Evolutionary conservation across 495 filamentous ascomycete genomes (phyloP).

Genomic region (Talaromyces nanjingensis): DNA sequence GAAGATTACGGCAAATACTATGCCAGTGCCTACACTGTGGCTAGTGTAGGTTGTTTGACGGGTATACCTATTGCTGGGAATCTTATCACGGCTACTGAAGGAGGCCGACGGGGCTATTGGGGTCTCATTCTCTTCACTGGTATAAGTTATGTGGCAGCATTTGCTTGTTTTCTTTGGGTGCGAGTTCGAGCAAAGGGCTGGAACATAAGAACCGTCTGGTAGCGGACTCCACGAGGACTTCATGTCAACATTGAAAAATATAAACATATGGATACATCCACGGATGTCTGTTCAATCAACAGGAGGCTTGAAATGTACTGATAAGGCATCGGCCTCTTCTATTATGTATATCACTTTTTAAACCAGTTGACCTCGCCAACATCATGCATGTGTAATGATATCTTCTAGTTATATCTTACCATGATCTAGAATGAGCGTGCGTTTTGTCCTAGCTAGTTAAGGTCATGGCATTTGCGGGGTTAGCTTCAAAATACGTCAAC

Average conservation of each 20-base stretch:
- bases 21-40: slow-evolving; percentile 51
- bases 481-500: background rate
- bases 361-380: too few relatives aligned
- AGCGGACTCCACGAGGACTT: background rate
- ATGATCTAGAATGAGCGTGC: background rate
- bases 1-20: slow-evolving; percentile 58
- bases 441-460: background rate
- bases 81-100: slow-evolving; percentile 28
- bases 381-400: too few relatives aligned
- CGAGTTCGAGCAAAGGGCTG: slow-evolving; percentile 15
- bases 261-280: background rate
- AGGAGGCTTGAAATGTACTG: too few relatives aligned
- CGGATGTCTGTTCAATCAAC: background rate
- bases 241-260: background rate
- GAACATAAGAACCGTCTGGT: slow-evolving; percentile 10
- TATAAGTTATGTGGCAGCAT: slow-evolving; percentile 15
- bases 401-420: too few relatives aligned
- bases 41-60: slow-evolving; percentile 50
- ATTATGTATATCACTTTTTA: too few relatives aligned
- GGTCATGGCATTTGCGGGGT: background rate
- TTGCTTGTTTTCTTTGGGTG: slow-evolving; percentile 16
- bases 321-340: too few relatives aligned
- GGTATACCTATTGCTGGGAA: slow-evolving; percentile 71
- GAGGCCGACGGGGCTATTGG: slow-evolving; percentile 27
- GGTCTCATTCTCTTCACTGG: slow-evolving; percentile 14